A percentile compares a stretch with the other conserved stretches of the same genome.
Evolutionary conservation across 768 basidiomycete genomes (phyloP).

Genomic region (Lactarius trivialis): DNA sequence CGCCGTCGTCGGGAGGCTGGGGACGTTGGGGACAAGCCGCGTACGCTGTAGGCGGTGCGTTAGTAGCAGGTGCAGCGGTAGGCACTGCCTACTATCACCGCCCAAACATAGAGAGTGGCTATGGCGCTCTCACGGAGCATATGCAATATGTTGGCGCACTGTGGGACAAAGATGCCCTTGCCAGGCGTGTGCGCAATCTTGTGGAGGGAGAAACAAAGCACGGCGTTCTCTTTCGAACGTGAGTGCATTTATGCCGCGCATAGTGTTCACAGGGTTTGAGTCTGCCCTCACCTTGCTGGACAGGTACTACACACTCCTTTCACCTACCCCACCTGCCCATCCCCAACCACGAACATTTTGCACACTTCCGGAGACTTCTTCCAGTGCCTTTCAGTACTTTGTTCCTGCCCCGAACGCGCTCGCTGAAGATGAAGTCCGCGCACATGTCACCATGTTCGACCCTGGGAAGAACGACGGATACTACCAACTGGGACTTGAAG

Average conservation of each 20-base stretch:
- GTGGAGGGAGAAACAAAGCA: constrained; percentile 51
- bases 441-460: constrained; percentile 87
- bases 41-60: constrained; percentile 64
- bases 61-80: constrained; percentile 76
- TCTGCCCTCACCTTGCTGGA: constrained; percentile 1
- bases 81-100: constrained; percentile 79
- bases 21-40: constrained; percentile 62
- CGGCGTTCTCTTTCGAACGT: constrained; percentile 71
- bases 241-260: constrained; percentile 26
- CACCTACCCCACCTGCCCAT: constrained; percentile 55
- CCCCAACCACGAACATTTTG: constrained; percentile 65
- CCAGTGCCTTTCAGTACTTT: constrained; percentile 46
- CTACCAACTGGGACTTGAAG: constrained; percentile 72
- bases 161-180: constrained; percentile 70
- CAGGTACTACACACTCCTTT: constrained; percentile 79
- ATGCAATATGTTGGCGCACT: constrained; percentile 83
- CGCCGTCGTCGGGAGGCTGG: constrained; percentile 37
- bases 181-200: constrained; percentile 54
- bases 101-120: constrained; percentile 64
- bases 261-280: constrained; percentile 2
- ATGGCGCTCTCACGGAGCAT: constrained; percentile 77
- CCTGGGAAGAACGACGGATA: constrained; percentile 82
- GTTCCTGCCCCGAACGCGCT: constrained; percentile 57
- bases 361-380: constrained; percentile 56
- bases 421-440: constrained; percentile 71